Evolutionary conservation across 2,329 filamentous ascomycete species (phyloP).

Genomic region (Sordariomycetes sp.): DNA sequence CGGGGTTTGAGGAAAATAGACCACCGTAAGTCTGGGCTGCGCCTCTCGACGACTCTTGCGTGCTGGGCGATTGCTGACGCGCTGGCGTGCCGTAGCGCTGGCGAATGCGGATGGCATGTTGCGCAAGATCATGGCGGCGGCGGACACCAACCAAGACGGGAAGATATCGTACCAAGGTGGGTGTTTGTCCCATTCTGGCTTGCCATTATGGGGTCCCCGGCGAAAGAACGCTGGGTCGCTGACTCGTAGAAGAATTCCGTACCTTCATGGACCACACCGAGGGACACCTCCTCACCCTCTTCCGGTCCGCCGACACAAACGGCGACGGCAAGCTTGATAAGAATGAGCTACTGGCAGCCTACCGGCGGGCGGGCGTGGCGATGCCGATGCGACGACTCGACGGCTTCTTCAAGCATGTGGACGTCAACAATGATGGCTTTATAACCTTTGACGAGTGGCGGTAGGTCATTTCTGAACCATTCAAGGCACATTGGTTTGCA

Average conservation of each 20-base stretch:
- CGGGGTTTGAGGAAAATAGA: conserved; percentile 81
- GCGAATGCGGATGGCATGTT: conserved; percentile 89
- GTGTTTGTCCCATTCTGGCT: conserved; percentile 12
- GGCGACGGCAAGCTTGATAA: conserved; percentile 79
- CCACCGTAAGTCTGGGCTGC: conserved; percentile 53
- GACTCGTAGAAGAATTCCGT: conserved; percentile 60
- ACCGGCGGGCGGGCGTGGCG: conserved; percentile 65
- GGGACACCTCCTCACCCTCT: conserved; percentile 69
- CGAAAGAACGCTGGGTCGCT: neutral
- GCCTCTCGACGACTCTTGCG: neutral
- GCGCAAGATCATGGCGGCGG: conserved; percentile 65
- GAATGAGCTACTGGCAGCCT: conserved; percentile 70
- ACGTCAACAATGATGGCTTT: conserved; percentile 75
- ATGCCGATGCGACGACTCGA: conserved; percentile 70
- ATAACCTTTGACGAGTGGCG: conserved; percentile 96
- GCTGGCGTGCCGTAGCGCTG: conserved; percentile 35
- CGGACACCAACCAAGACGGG: conserved; percentile 81
- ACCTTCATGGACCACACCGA: conserved; percentile 83
- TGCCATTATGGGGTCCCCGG: neutral
- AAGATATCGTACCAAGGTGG: conserved; percentile 84
- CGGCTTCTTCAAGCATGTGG: conserved; percentile 82
- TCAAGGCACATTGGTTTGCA: too few species aligned
- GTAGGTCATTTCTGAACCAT: conserved; percentile 44
- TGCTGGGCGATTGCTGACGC: neutral
- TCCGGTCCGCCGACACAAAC: conserved; percentile 78